phyloP scores from a whole-genome alignment of 2,329 filamentous ascomycete genomes.

The Arthrinium puccinioides region DNA sequence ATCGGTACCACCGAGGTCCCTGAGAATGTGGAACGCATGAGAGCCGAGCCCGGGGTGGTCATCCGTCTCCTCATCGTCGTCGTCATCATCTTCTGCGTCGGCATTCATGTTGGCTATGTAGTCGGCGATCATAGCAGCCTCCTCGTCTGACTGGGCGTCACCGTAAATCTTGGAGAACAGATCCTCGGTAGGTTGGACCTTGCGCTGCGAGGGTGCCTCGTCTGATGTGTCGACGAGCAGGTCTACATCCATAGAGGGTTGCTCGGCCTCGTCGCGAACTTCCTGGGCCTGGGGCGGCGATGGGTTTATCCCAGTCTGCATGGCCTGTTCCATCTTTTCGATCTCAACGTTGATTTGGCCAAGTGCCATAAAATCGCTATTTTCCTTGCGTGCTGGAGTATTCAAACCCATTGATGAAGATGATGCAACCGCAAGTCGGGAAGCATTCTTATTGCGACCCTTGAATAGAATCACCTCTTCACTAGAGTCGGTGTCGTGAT shows the following conservation, averaged over 20 bases:
- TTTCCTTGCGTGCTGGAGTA: conserved; percentile 9
- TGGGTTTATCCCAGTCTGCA: neutral
- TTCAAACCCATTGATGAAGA: too few relatives aligned
- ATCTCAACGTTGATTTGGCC: conserved; percentile 25
- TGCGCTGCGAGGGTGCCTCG: neutral
- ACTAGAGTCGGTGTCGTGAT: conserved; percentile 47
- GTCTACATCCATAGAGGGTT: neutral
- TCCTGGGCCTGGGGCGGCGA: neutral
- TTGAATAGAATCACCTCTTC: conserved; percentile 68
- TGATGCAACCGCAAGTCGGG: neutral
- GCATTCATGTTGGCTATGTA: conserved; percentile 60
- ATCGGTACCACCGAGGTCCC: conserved; percentile 37
- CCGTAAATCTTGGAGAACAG: neutral
- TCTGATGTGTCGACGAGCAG: neutral
- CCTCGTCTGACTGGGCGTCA: conserved; percentile 24
- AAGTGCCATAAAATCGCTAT: conserved; percentile 9
- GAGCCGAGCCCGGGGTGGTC: conserved; percentile 13
- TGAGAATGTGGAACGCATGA: conserved; percentile 19
- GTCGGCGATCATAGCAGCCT: conserved; percentile 56
- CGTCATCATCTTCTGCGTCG: conserved; percentile 22
- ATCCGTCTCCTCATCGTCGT: conserved; percentile 16
- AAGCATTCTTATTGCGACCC: conserved; percentile 33
- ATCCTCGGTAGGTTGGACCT: neutral
- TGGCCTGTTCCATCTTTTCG: conserved; percentile 16
- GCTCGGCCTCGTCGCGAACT: neutral